phyloP scores from a whole-genome alignment of 2,329 filamentous ascomycete genomes.

The Alternaria arbusti region DNA sequence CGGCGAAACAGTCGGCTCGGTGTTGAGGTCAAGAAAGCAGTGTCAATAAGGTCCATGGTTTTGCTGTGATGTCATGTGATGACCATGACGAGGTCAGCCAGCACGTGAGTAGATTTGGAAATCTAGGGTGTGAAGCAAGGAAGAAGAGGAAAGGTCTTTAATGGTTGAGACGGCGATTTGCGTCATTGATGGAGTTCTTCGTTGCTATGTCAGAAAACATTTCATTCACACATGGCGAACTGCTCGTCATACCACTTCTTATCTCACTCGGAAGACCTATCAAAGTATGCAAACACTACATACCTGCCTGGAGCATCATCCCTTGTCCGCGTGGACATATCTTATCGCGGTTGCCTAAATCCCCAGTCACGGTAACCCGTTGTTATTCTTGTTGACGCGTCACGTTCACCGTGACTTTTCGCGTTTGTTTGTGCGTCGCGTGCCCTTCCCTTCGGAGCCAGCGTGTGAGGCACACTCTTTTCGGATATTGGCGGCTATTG shows the following conservation, averaged over 20 bases:
- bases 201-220: neutral
- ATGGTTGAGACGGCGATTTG: neutral
- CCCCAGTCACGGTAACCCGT: neutral
- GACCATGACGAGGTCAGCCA: neutral
- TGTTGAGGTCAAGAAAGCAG: neutral
- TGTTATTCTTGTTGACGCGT: neutral
- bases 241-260: neutral
- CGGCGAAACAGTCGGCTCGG: neutral
- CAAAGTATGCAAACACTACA: neutral
- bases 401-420: neutral
- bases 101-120: neutral
- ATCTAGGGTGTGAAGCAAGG: neutral
- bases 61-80: neutral
- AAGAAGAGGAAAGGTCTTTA: accelerated
- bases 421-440: neutral
- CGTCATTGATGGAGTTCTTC: neutral
- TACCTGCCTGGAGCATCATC: neutral
- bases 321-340: neutral
- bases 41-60: neutral
- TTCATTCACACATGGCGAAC: neutral
- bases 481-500: neutral
- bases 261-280: neutral
- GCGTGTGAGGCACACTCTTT: neutral
- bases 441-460: neutral
- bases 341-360: neutral